Conservation (phyloP, 78 protist genomes). For the Polysphondylium violaceum region DNA sequence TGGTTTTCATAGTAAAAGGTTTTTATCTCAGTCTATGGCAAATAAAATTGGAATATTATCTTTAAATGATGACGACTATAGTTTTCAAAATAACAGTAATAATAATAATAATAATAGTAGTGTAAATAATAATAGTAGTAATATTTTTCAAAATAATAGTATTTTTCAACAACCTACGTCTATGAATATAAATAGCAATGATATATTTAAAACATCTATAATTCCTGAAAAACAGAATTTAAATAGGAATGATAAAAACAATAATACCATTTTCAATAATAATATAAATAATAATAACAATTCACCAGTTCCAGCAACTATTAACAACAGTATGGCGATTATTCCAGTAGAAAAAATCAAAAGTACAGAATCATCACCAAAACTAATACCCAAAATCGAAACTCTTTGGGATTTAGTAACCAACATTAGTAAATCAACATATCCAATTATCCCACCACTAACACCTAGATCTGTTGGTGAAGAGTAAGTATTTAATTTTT, state of each 20-base stretch:
- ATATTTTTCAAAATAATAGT: not conserved
- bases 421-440: not conserved
- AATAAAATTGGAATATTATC: slow-evolving; percentile 21
- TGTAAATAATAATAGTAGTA: not conserved
- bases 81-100: not conserved
- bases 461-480: not conserved
- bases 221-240: too few relatives aligned
- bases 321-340: too few relatives aligned
- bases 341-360: too few relatives aligned
- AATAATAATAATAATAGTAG: not conserved
- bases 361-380: not conserved
- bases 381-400: not conserved
- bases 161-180: too few relatives aligned
- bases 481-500: not conserved
- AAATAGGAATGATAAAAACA: too few relatives aligned
- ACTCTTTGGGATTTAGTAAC: too few relatives aligned
- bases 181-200: too few relatives aligned
- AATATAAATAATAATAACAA: too few relatives aligned
- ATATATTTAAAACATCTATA: too few relatives aligned
- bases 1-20: slow-evolving; percentile 12
- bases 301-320: too few relatives aligned
- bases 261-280: too few relatives aligned
- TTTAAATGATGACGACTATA: not conserved
- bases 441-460: not conserved
- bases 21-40: slow-evolving; percentile 7